These are phyloP conservation scores for Termitomyces sp. DNA, from an alignment of 768 basidiomycete genomes.

Conservation along the genomic window DNA sequence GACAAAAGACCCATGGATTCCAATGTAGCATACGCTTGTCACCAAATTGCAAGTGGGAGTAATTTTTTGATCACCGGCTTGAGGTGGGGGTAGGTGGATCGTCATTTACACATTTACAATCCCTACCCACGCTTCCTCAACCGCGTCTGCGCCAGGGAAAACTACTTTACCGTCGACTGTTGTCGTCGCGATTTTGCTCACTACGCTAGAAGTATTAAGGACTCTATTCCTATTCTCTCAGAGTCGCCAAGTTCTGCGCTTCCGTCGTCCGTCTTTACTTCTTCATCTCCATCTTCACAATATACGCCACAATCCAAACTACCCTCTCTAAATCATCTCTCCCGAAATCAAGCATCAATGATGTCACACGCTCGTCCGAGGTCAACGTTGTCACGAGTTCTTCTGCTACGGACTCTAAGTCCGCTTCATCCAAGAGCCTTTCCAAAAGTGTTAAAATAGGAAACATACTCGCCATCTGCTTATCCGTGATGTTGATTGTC, in stretches of 20 bases:
- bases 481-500: background rate
- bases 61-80: background rate
- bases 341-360: no score
- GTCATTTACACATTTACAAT: background rate
- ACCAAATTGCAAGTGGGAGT: background rate
- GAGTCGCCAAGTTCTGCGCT: background rate
- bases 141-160: background rate
- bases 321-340: background rate
- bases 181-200: background rate
- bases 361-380: background rate
- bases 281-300: no score
- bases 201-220: background rate
- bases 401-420: background rate
- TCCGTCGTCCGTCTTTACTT: background rate
- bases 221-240: background rate
- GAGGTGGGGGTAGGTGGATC: background rate
- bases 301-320: background rate
- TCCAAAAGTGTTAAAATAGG: background rate
- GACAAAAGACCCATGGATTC: background rate
- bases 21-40: background rate
- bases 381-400: background rate
- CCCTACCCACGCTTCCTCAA: background rate
- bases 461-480: background rate
- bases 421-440: background rate
- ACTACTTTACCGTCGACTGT: background rate